Conservation (phyloP, 2,329 filamentous ascomycete species). For the Lasiodiplodia hormozganensis region DNA sequence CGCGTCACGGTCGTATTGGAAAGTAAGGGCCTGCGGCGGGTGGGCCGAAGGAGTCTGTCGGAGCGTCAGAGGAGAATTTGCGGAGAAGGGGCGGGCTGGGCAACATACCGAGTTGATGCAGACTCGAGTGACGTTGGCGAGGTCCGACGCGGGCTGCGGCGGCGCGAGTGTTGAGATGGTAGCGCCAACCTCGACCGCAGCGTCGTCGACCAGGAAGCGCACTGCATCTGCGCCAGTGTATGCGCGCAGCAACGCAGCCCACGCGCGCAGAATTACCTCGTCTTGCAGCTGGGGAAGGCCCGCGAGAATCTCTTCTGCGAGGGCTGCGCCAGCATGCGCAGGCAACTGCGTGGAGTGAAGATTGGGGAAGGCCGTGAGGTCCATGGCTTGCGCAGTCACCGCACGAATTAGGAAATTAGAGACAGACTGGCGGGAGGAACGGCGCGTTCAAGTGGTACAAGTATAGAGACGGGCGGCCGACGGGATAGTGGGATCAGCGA, state of each 20-base stretch:
- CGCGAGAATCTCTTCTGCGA: slow-evolving; percentile 17
- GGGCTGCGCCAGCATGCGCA: neutral
- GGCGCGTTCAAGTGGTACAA: slow-evolving; percentile 21
- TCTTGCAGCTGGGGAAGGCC: slow-evolving; percentile 27
- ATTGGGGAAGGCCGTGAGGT: slow-evolving; percentile 27
- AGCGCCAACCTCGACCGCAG: slow-evolving; percentile 24
- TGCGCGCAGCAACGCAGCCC: slow-evolving; percentile 30
- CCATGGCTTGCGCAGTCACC: slow-evolving; percentile 24
- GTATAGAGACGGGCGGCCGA: slow-evolving; percentile 20
- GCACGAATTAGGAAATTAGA: slow-evolving; percentile 23
- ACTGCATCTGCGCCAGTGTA: slow-evolving; percentile 32
- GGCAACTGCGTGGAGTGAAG: slow-evolving; percentile 3
- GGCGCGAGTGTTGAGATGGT: slow-evolving; percentile 21
- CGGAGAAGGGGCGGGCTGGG: neutral
- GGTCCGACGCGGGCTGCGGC: slow-evolving; percentile 14
- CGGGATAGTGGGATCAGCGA: slow-evolving; percentile 18
- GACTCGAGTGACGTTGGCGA: slow-evolving; percentile 24
- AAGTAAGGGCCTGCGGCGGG: slow-evolving; percentile 10
- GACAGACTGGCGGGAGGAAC: slow-evolving; percentile 3
- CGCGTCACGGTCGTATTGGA: slow-evolving; percentile 22
- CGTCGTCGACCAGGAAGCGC: slow-evolving; percentile 30
- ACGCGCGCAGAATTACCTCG: slow-evolving; percentile 30
- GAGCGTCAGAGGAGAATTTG: slow-evolving; percentile 7
- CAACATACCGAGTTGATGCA: slow-evolving; percentile 27
- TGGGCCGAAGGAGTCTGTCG: slow-evolving; percentile 15